Evolutionary conservation across 202 grass and related monocot genomes (phyloP).

Genomic region (Cymbopogon flexuosus): DNA sequence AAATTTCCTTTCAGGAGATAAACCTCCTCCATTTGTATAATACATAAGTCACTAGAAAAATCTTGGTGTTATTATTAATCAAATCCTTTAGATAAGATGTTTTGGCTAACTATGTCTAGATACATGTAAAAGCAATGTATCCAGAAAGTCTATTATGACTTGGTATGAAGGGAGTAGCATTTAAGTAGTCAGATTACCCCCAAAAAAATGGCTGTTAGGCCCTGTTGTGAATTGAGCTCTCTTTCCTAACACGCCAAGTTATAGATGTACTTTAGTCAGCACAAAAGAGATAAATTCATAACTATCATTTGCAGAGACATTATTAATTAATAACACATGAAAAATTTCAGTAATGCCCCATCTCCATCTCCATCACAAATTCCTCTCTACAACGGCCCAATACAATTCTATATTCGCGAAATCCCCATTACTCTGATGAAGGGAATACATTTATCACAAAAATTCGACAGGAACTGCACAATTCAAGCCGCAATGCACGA

Average conservation of each 20-base stretch:
- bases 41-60: not conserved
- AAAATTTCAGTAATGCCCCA: not conserved
- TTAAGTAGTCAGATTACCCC: not conserved
- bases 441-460: not conserved
- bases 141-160: too few species aligned
- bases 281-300: not conserved
- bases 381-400: not conserved
- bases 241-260: not conserved
- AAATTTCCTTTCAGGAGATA: not conserved
- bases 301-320: not conserved
- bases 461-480: not conserved
- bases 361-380: too few species aligned
- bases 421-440: not conserved
- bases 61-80: not conserved
- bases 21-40: not conserved
- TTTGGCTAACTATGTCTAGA: too few species aligned
- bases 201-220: not conserved
- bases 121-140: too few species aligned
- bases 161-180: not conserved
- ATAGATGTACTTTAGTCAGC: not conserved
- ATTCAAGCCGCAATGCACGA: too few species aligned
- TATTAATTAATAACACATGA: not conserved
- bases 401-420: not conserved
- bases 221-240: not conserved
- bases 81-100: not conserved